Conservation (phyloP, 1,139 yeast species). For the Sugiyamaella paludigena region DNA sequence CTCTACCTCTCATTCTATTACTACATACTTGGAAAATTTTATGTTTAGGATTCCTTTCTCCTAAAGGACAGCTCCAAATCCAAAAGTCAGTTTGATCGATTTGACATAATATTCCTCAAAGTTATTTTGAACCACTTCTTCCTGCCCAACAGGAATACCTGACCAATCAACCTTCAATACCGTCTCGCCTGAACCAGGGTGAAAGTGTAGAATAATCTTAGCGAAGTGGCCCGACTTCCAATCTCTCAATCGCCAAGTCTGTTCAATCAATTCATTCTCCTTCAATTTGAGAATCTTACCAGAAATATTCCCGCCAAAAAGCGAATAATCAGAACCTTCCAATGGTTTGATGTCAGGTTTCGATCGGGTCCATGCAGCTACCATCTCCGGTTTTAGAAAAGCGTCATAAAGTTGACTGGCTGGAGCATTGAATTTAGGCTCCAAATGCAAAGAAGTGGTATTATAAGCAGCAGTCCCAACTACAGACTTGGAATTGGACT, state of each 20-base stretch:
- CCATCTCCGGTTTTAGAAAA: conserved; percentile 68
- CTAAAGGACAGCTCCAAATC: conserved; percentile 55
- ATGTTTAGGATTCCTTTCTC: conserved; percentile 5
- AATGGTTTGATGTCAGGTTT: conserved; percentile 60
- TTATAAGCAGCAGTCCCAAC: conserved; percentile 55
- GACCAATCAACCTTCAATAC: conserved; percentile 72
- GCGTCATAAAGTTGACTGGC: conserved; percentile 82
- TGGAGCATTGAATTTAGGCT: conserved; percentile 79
- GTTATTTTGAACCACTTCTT: conserved; percentile 79
- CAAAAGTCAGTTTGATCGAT: conserved; percentile 86
- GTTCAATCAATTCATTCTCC: conserved; percentile 57
- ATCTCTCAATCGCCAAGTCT: conserved; percentile 82
- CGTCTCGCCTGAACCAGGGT: conserved; percentile 81
- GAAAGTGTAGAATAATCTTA: conserved; percentile 58
- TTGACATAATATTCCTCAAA: conserved; percentile 86
- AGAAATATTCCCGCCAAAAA: conserved; percentile 86
- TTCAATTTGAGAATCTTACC: conserved; percentile 65
- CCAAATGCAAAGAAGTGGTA: conserved; percentile 74
- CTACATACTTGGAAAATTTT: background rate
- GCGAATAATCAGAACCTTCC: conserved; percentile 60
- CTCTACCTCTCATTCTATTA: background rate
- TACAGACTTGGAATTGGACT: conserved; percentile 26
- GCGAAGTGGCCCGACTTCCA: conserved; percentile 89
- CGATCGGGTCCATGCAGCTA: conserved; percentile 88
- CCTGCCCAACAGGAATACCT: conserved; percentile 98